phyloP scores from a whole-genome alignment of 805 yeast species.

The Cyberlindnera sargentensis region DNA sequence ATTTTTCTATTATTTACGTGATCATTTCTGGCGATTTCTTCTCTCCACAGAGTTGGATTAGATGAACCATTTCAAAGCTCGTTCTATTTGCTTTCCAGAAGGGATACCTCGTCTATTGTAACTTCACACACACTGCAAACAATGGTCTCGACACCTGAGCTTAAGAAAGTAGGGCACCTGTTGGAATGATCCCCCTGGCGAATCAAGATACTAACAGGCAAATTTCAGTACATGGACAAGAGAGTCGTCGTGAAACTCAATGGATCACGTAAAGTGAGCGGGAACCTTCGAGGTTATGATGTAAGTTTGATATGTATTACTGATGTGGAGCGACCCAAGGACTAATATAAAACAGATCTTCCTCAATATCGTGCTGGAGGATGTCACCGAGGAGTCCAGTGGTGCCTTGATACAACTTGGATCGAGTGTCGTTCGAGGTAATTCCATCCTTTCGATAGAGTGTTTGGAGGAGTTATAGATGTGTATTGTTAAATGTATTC shows the following conservation, averaged over 20 bases:
- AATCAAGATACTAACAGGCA: constrained; percentile 3
- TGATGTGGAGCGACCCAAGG: not conserved
- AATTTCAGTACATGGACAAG: constrained; percentile 66
- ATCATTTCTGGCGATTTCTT: too few species aligned
- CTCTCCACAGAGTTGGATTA: too few species aligned
- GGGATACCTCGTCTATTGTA: too few species aligned
- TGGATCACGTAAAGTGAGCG: constrained; percentile 73
- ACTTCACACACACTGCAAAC: not conserved
- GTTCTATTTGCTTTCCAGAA: too few species aligned
- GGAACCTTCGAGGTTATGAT: constrained; percentile 81
- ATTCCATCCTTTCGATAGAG: constrained; percentile 69
- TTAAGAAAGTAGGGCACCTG: constrained; percentile 40
- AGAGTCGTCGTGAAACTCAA: constrained; percentile 67
- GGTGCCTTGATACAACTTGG: constrained; percentile 53
- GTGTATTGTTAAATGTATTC: not conserved
- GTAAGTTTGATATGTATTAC: constrained; percentile 3
- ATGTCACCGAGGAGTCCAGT: constrained; percentile 54
- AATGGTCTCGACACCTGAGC: constrained; percentile 59
- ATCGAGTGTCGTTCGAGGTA: constrained; percentile 69
- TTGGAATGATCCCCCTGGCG: not conserved
- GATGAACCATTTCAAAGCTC: too few species aligned
- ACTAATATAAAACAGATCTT: constrained; percentile 36
- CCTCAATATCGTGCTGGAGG: constrained; percentile 63
- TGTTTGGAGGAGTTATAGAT: constrained; percentile 20
- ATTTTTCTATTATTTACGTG: too few species aligned